Percentiles rank a stretch among this genome's conserved stretches.
phyloP scores from a whole-genome alignment of 768 basidiomycete genomes.

The Tricholoma terreum region DNA sequence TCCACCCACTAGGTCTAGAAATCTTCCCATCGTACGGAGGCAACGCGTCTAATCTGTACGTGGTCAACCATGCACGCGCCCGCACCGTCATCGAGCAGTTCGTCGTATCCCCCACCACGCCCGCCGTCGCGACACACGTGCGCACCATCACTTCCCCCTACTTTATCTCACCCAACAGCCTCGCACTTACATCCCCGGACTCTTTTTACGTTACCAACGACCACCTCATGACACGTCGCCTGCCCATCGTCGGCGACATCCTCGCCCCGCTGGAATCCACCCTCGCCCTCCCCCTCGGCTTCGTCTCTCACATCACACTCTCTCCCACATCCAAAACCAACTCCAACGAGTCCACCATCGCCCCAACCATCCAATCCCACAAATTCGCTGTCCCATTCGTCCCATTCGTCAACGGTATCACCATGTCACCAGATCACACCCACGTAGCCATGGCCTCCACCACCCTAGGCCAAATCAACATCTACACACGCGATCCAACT shows the following conservation, averaged over 20 bases:
- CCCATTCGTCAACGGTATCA: constrained; percentile 68
- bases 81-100: constrained; percentile 71
- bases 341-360: constrained; percentile 9
- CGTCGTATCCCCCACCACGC: constrained; percentile 41
- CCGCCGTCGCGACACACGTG: constrained; percentile 47
- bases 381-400: constrained; percentile 44
- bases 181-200: constrained; percentile 62
- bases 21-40: constrained; percentile 49
- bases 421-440: constrained; percentile 48
- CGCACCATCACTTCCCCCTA: constrained; percentile 58
- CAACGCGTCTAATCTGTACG: constrained; percentile 54
- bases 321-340: constrained; percentile 21
- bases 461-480: constrained; percentile 40
- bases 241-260: constrained; percentile 48
- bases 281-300: constrained; percentile 54
- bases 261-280: constrained; percentile 55
- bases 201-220: constrained; percentile 76
- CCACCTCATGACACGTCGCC: constrained; percentile 62
- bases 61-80: constrained; percentile 65
- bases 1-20: constrained; percentile 71
- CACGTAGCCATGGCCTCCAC: constrained; percentile 59
- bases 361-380: constrained; percentile 29
- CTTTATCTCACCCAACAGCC: constrained; percentile 63
- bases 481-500: constrained; percentile 48
- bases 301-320: constrained; percentile 54